Base-by-base conservation (phyloP, 768 basidiomycete genomes). In the Nidularia pulvinata region DNA sequence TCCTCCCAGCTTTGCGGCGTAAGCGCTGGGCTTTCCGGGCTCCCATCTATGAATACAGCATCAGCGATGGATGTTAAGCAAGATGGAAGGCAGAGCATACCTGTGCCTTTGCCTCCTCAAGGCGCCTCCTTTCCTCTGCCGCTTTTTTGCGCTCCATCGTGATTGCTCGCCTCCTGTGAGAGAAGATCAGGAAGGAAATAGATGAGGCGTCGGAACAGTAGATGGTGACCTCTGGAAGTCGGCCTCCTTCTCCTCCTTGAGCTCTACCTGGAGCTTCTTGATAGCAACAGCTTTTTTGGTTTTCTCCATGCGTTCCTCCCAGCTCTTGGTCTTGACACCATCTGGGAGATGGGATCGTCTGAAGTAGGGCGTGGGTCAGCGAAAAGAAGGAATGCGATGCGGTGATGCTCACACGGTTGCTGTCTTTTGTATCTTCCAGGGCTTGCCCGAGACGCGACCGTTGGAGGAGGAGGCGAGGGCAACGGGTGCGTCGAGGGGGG, bases 211-310 rank as follows among this genome's bases (percentile, higher is more conserved):
- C 33, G 48, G 39, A 46, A 22, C 25, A 25, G 25, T 50, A 36
- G 43, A 63, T 69, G 52, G 55, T 25, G 25, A 85, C 90, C 86
- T 77, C 56, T 78, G 73, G 46, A 78, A 71, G 61, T 91, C 91
- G 4, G 84, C 80, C 59, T 79, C 72, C 61, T 91, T 92, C 66
- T 93, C 91, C 46, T 88, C 85, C 64, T 82, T 88, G 58, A 93
- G 77, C 57, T 91, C 91, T 7, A 67, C 62, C 67, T 91, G 76
- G 33, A 93, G 73, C 64, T 87, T 85, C 68, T 90, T 93, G 56
- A 89, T 79, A 16, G 91, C 88, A 37, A 75, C 74, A 16, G 81
- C 81, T 61, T 81, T 82, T 64, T 81, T 82, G 25, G 83, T 82
- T 63, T 84, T 83, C 55, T 81, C 75, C 81, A 91, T 89, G 36